Base-by-base conservation (phyloP, 768 basidiomycete genomes). In the Myochromella boudieri region DNA sequence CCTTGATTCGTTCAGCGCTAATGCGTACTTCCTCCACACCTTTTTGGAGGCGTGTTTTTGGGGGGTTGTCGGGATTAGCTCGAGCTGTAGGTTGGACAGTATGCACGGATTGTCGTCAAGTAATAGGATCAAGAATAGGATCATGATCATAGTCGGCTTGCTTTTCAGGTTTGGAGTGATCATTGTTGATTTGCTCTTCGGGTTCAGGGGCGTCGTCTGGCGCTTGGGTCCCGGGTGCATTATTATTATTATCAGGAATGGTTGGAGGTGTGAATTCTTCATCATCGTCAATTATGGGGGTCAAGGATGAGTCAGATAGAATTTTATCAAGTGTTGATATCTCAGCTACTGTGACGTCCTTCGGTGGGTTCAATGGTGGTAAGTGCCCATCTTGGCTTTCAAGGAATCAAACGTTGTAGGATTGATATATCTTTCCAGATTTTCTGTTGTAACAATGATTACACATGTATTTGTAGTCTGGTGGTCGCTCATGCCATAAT, bases 351-450 rank as follows among this genome's bases (percentile, higher is more conserved):
- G n/a, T 34, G 33, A 17, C 14, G 29, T 31, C 18, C 6, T 6
- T 6, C 7, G 14, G 33, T 12, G 33, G 33, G 6, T 34, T n/a
- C 14, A 34, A 14, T 34, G 33, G 33, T 12, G 27, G 18, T 14
- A 26, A 34, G 10, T 46, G 42, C 4, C 51, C 51, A 18, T 57
- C 49, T 22, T 53, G 53, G 15, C 48, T 52, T 22, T 67, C 63
- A 7, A 65, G 52, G 49, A 65, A 65, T 5, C 41, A n/a, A 12
- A 64, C 55, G 26, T 65, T 55, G 37, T 53, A 63, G 0, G 60
- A 59, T 2, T 44, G 50, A 33, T 62, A 39, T 14, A 63, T 44
- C 2, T 51, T 53, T 7, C 46, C 15, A 1, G 58, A 49, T 5
- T 17, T 11, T 4, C 46, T 44, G 39, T 72, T 49, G 22, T 64